Evolutionary conservation across 805 yeast species (phyloP), one percentile per base, ranked within the genome.

Genomic region (Pichia heedii): DNA sequence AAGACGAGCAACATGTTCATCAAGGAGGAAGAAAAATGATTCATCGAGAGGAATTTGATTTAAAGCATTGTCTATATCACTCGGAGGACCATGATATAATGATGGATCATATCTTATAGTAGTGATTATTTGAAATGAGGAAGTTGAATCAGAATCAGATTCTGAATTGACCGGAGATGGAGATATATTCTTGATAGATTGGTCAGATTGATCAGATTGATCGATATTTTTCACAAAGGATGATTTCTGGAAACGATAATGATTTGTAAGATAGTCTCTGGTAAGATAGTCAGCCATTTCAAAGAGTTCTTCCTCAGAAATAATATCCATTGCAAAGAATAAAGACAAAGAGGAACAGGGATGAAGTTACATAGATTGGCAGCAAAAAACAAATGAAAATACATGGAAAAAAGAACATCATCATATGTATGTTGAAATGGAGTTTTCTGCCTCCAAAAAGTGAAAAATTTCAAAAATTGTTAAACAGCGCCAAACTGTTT

Each of bases 51-150:
- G 52, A 38, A 53, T 36, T 40, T 54, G 41, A 41, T 50, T 39
- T 44, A 56, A 52, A 22, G 61, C 62, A 35, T 60, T 50, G 20
- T n/a, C 9, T 12, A 29, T 29, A 50, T 43, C 22, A 60, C 30
- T 4, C 29, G 33, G 4, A 2, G 59, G 52, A 3, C 54, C 57
- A 9, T 48, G 47, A n/a, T 62, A 55, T 41, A 83, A 58, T 10
- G 57, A 51, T 1, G 94, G 90, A 51, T 85, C 94, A 55, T 81
- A 87, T 40, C 96, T 67, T 33, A 87, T 70, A 2, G 95, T 79
- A 33, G 88, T 74, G 24, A 86, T 62, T 15, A 86, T 58, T 49
- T 29, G 32, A 8, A 29, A 29, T 13, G 12, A 13, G 6, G 13
- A 29, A 2, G 12, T 16, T 15, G 32, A 12, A 15, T 29, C 32